Evolutionary conservation across 352 stramenopile genomes (phyloP).

Genomic region (Pythium insidiosum): DNA sequence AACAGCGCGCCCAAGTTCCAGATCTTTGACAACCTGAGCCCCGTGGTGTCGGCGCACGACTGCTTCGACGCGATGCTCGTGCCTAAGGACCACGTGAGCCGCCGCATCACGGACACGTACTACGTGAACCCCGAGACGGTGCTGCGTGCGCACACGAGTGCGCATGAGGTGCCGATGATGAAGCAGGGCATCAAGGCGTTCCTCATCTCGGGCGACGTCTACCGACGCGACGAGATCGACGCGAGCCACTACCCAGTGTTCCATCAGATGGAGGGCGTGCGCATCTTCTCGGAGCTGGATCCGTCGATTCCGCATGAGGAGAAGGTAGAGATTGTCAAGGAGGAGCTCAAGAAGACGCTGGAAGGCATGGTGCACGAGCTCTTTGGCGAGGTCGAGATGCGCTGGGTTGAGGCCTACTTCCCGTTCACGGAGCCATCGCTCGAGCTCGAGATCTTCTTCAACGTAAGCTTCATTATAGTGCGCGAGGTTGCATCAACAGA

Average conservation of each 20-base stretch:
- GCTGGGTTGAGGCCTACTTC: constrained; percentile 99
- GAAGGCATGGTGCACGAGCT: constrained; percentile 93
- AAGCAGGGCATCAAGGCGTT: constrained; percentile 87
- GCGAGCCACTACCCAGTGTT: constrained; percentile 99
- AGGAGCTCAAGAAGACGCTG: constrained; percentile 94
- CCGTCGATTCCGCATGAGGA: constrained; percentile 47
- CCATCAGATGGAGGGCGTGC: constrained; percentile 98
- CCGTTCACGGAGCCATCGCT: constrained; percentile 98
- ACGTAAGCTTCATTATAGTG: constrained; percentile 29
- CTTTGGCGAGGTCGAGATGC: constrained; percentile 91
- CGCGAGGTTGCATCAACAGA: too few species aligned
- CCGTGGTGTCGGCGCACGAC: constrained; percentile 82
- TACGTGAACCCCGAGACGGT: constrained; percentile 81
- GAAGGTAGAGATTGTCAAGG: constrained; percentile 72
- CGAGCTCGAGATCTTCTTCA: constrained; percentile 98
- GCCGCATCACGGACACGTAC: constrained; percentile 85
- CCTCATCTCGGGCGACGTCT: constrained; percentile 93
- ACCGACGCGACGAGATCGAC: constrained; percentile 99
- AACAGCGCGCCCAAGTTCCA: constrained; percentile 63
- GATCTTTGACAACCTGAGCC: constrained; percentile 82
- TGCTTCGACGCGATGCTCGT: constrained; percentile 92
- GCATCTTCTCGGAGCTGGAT: constrained; percentile 88
- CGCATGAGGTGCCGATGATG: constrained; percentile 91
- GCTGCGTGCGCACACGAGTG: constrained; percentile 87
- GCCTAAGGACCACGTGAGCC: constrained; percentile 85